Evolutionary conservation across 805 yeast genomes (phyloP).

Genomic region (Starmerella ratchasimensis): DNA sequence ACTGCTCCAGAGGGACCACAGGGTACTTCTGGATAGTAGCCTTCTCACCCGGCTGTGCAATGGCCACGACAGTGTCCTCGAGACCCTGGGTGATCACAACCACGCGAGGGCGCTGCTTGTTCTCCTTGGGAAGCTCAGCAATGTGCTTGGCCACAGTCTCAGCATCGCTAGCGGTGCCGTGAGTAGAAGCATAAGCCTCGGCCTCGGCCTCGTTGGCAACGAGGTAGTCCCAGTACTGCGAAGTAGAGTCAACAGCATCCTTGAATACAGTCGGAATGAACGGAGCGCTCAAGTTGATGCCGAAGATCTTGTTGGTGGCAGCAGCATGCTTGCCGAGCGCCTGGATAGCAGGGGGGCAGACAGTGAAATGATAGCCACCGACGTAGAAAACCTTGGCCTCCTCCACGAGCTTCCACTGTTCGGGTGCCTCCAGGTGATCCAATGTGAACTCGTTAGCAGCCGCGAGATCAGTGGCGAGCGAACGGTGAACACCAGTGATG

Average conservation of each 20-base stretch:
- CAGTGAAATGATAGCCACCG: slow-evolving; percentile 99
- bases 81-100: slow-evolving; percentile 93
- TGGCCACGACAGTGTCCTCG: slow-evolving; percentile 73
- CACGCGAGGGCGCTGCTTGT: slow-evolving; percentile 55
- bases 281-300: slow-evolving; percentile 88
- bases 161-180: slow-evolving; percentile 52
- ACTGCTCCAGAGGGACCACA: slow-evolving; percentile 56
- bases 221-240: slow-evolving; percentile 81
- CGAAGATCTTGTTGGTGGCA: slow-evolving; percentile 58
- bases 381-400: slow-evolving; percentile 72
- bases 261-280: slow-evolving; percentile 93
- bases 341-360: slow-evolving; percentile 85
- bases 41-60: slow-evolving; percentile 27
- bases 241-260: slow-evolving; percentile 63
- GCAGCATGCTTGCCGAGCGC: slow-evolving; percentile 89
- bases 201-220: slow-evolving; percentile 98
- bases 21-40: slow-evolving; percentile 41
- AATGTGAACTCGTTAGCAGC: slow-evolving; percentile 97
- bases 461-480: slow-evolving; percentile 87
- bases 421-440: slow-evolving; percentile 72
- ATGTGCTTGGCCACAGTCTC: slow-evolving; percentile 67
- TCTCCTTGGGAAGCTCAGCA: slow-evolving; percentile 65
- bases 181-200: slow-evolving; percentile 80
- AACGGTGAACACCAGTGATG: slow-evolving; percentile 76
- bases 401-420: slow-evolving; percentile 79